Evolutionary conservation across 371 early-diverging fungal species (phyloP), one percentile per base, ranked within the genome.

Genomic region (Mucor piriformis): DNA sequence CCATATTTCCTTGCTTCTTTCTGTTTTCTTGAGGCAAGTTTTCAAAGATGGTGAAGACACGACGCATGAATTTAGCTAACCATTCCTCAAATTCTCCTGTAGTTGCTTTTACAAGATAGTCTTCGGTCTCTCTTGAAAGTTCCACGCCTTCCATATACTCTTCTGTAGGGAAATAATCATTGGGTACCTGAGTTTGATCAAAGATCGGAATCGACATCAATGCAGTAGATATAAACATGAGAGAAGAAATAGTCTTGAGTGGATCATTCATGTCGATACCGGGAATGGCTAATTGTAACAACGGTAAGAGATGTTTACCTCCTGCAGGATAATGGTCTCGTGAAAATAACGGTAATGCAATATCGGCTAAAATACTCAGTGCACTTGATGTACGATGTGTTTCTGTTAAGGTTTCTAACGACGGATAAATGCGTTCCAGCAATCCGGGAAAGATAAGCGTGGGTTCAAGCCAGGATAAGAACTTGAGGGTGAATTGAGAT

Each of bases 211-310:
- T 83, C 6, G 76, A 70, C 69, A 87, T 73, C 10, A 88, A 47
- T n/a, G 85, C 81, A 24, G 77, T 78, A 0, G 81, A 77, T n/a
- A 95, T 76, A 69, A 95, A 95, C 64, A 89, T 63, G 16, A 93
- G 60, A 0, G 95, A 81, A 18, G 83, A 73, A 48, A 83, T 79
- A 1, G 96, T 84, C 70, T 95, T 96, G 42, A 72, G 72, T 1
- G 91, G 88, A 56, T 96, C 96, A 65, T 95, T 95, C 72, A 93
- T 77, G 63, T 96, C 96, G 20, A 96, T 90, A 15, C 95, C 96
- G 0, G 95, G 95, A 8, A 93, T 82, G 1, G 85, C 83, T 1
- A 94, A 72, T 44, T 86, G 83, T 35, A 96, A 68, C 46, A 96
- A 70, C 6, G 89, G 85, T 0, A 86, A 61, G 0, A 96, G 56